These are phyloP conservation scores for Globisporangium yorkense DNA, from an alignment of 352 stramenopile genomes.

Conservation along the genomic window DNA sequence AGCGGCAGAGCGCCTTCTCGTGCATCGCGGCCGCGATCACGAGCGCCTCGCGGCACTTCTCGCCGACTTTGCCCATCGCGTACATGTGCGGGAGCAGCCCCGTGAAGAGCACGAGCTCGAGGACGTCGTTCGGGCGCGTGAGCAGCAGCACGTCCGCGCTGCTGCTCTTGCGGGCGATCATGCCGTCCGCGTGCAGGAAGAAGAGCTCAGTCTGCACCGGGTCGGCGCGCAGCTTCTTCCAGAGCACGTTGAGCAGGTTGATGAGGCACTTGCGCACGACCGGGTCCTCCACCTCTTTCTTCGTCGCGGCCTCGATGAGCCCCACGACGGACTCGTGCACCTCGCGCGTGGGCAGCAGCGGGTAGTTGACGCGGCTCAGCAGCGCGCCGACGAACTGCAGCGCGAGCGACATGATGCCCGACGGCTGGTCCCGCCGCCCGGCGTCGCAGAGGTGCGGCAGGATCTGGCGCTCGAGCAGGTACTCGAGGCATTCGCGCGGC, in stretches of 20 bases:
- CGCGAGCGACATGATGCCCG: conserved; percentile 79
- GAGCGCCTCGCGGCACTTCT: conserved; percentile 80
- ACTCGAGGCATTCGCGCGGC: conserved; percentile 73
- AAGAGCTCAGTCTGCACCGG: conserved; percentile 87
- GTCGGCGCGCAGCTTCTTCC: conserved; percentile 81
- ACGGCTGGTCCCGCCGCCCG: conserved; percentile 58
- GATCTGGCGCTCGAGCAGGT: conserved; percentile 79
- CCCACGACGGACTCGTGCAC: conserved; percentile 76
- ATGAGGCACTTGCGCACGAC: conserved; percentile 83
- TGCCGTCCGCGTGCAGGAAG: conserved; percentile 62
- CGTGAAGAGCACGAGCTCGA: conserved; percentile 80
- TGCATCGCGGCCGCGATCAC: conserved; percentile 75
- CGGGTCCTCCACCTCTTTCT: conserved; percentile 76
- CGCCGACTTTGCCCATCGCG: conserved; percentile 62
- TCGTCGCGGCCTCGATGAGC: conserved; percentile 73
- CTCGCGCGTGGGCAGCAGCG: conserved; percentile 72
- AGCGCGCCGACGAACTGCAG: conserved; percentile 80
- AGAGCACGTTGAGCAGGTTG: conserved; percentile 73
- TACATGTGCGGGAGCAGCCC: conserved; percentile 84
- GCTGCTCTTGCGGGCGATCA: conserved; percentile 43
- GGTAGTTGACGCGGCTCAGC: conserved; percentile 77
- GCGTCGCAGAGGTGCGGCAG: conserved; percentile 75
- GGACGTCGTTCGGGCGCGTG: conserved; percentile 14
- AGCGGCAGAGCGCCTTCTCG: conserved; percentile 69
- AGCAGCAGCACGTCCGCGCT: too few species aligned